Conservation (phyloP, 352 stramenopile species). For the Pythium rhizo-oryzae region DNA sequence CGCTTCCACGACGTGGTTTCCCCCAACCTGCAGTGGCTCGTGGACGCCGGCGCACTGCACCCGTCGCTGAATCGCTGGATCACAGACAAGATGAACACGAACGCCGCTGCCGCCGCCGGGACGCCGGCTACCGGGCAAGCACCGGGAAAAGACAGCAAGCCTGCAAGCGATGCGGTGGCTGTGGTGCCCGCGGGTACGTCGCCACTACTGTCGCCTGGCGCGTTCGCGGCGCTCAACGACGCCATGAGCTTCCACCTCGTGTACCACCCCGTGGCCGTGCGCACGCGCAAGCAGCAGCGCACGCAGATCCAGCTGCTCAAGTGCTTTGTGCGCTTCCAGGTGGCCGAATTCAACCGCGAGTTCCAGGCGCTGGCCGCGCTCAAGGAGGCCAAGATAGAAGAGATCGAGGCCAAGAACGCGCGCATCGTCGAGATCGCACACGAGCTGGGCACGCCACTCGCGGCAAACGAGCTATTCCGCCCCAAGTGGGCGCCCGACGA, state of each 20-base stretch:
- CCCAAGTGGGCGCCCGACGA: constrained; percentile 65
- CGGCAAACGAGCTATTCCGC: constrained; percentile 44
- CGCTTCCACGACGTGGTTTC: constrained; percentile 60
- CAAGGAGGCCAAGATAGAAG: constrained; percentile 84
- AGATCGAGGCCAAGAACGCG: constrained; percentile 89
- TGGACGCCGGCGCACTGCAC: constrained; percentile 51
- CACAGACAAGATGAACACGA: constrained; percentile 31
- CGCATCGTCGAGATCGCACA: constrained; percentile 87
- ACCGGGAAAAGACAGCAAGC: constrained; percentile 7
- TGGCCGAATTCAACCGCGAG: constrained; percentile 83
- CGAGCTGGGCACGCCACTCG: constrained; percentile 46
- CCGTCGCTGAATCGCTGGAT: constrained; percentile 42
- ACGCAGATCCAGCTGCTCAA: constrained; percentile 87
- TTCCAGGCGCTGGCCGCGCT: constrained; percentile 74
- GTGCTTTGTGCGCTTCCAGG: constrained; percentile 66
- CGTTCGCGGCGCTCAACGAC: constrained; percentile 33
- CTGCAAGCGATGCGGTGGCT: not conserved
- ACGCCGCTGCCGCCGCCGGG: not conserved
- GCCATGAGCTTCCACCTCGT: constrained; percentile 69
- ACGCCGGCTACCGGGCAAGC: not conserved
- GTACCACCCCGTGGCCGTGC: constrained; percentile 86
- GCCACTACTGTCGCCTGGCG: constrained; percentile 7
- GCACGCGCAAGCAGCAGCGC: constrained; percentile 81
- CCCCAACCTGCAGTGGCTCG: constrained; percentile 59
- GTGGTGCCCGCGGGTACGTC: constrained; percentile 1